phyloP scores from a whole-genome alignment of 805 yeast genomes.

The Teunomyces stri region DNA sequence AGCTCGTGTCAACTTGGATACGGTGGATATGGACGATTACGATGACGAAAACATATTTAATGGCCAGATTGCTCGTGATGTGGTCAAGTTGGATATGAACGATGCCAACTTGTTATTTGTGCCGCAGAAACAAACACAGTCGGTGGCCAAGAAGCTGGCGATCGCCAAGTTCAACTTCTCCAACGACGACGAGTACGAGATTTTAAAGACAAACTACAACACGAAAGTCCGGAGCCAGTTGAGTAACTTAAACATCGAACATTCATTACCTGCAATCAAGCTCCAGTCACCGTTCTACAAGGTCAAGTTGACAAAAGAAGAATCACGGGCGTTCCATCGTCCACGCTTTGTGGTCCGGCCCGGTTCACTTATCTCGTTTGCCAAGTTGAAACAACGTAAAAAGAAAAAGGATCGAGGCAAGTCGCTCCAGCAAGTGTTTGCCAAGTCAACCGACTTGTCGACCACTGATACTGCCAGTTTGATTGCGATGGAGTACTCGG shows the following conservation, averaged over 20 bases:
- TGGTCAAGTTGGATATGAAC: conserved; percentile 67
- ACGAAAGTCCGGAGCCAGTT: conserved; percentile 89
- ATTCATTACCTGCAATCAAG: conserved; percentile 80
- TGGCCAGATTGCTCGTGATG: conserved; percentile 49
- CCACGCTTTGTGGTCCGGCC: conserved; percentile 74
- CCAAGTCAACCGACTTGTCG: conserved; percentile 71
- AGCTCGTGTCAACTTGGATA: conserved; percentile 15
- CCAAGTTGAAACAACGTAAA: conserved; percentile 74
- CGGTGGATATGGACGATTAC: conserved; percentile 29
- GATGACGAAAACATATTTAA: conserved; percentile 70
- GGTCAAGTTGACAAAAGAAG: conserved; percentile 65
- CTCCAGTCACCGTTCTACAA: conserved; percentile 90
- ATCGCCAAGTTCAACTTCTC: conserved; percentile 74
- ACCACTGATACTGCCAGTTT: conserved; percentile 79
- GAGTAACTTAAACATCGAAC: conserved; percentile 88
- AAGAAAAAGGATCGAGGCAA: conserved; percentile 88
- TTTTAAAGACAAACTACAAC: conserved; percentile 80
- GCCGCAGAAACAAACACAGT: conserved; percentile 31
- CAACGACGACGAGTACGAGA: conserved; percentile 83
- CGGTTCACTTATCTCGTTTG: conserved; percentile 71
- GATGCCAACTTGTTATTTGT: conserved; percentile 78
- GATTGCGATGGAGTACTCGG: conserved; percentile 83
- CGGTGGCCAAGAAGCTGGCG: conserved; percentile 48
- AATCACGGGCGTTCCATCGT: conserved; percentile 77
- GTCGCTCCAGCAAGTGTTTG: conserved; percentile 70